Conservation (phyloP, 1,284 basidiomycete genomes). For the Boletus subluridellus region DNA sequence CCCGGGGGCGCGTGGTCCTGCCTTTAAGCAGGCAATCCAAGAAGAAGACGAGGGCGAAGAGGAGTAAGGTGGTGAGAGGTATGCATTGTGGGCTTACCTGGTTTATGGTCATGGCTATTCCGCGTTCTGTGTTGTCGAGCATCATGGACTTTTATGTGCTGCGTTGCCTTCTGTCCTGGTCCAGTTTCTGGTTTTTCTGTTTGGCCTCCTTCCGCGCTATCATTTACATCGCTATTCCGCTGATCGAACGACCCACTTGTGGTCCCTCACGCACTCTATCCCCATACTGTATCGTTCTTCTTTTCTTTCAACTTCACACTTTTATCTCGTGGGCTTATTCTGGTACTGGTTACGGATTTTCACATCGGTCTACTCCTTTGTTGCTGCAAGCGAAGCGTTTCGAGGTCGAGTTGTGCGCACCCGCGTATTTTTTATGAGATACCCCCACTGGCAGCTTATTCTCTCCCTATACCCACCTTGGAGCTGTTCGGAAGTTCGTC, state of each 20-base stretch:
- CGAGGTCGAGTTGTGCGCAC: constrained; percentile 9
- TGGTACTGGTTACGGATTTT: constrained; percentile 25
- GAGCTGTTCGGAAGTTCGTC: not conserved
- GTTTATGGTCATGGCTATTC: constrained; percentile 6
- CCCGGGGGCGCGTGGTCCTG: constrained; percentile 58
- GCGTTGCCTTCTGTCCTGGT: constrained; percentile 3
- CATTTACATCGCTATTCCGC: constrained; percentile 22
- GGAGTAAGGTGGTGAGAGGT: constrained; percentile 39
- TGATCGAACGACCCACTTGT: constrained; percentile 7
- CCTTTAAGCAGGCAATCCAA: constrained; percentile 64
- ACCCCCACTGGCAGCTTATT: constrained; percentile 12
- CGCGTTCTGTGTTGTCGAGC: constrained; percentile 8
- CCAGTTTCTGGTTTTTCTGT: constrained; percentile 5
- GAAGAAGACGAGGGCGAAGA: constrained; percentile 77
- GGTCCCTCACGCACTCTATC: constrained; percentile 11
- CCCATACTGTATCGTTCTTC: not conserved
- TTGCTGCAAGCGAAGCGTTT: constrained; percentile 1
- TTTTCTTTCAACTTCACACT: not conserved
- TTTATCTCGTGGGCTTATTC: constrained; percentile 11
- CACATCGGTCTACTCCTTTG: not conserved
- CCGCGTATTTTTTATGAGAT: constrained; percentile 22
- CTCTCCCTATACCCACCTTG: constrained; percentile 10
- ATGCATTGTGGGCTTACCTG: not conserved
- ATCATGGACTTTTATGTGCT: constrained; percentile 9
- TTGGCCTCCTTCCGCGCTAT: constrained; percentile 1